Conservation (phyloP, 495 filamentous ascomycete species). For the Hypoxylon fragiforme region DNA sequence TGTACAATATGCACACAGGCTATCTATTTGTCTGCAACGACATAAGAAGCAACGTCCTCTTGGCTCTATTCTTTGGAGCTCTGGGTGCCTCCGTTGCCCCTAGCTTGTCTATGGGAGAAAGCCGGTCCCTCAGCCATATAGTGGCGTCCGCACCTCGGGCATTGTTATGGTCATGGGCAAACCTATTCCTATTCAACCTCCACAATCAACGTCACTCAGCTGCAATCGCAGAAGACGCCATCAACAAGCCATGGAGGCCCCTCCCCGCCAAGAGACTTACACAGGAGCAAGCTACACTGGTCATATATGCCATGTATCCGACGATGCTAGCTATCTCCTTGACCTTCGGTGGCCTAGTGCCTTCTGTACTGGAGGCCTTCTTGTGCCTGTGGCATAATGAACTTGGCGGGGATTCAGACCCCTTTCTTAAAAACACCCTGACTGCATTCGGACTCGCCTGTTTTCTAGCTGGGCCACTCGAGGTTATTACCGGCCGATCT, state of each 20-base stretch:
- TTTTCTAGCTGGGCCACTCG: slow-evolving; percentile 31
- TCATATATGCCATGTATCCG: slow-evolving; percentile 29
- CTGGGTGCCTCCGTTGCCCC: slow-evolving; percentile 34
- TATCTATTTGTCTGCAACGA: neutral
- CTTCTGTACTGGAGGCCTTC: slow-evolving; percentile 38
- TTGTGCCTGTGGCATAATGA: slow-evolving; percentile 56
- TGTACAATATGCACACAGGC: neutral
- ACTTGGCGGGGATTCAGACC: slow-evolving; percentile 41
- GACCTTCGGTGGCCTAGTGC: slow-evolving; percentile 23
- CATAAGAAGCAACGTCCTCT: neutral
- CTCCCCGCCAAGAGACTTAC: slow-evolving; percentile 45
- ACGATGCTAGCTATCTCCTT: neutral
- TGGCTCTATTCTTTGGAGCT: slow-evolving; percentile 36
- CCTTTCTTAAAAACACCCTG: slow-evolving; percentile 43
- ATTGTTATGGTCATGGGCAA: slow-evolving; percentile 17
- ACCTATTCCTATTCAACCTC: slow-evolving; percentile 47
- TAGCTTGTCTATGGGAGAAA: slow-evolving; percentile 10
- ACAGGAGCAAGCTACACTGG: slow-evolving; percentile 31
- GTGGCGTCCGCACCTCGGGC: neutral
- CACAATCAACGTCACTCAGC: slow-evolving; percentile 49
- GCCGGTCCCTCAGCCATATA: slow-evolving; percentile 23
- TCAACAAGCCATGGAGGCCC: slow-evolving; percentile 59
- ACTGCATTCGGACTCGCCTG: slow-evolving; percentile 44
- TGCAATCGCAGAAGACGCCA: slow-evolving; percentile 45
- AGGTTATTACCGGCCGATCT: neutral